Evolutionary conservation across 768 basidiomycete genomes (phyloP).

Genomic region (Hemileccinum impolitum): DNA sequence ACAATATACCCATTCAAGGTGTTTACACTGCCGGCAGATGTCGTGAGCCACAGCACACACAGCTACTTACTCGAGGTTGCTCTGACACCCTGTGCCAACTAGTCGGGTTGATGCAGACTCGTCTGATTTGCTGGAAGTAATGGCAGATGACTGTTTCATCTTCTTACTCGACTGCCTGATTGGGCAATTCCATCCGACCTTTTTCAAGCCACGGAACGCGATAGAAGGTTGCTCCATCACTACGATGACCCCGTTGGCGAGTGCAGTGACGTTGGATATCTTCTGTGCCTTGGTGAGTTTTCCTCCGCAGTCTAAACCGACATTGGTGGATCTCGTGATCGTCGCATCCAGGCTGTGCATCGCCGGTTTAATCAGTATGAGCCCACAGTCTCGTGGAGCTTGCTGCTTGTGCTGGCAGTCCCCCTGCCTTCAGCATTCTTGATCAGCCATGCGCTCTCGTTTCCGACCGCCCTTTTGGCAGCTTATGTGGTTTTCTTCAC

Average conservation of each 20-base stretch:
- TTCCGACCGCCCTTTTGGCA: constrained; percentile 3
- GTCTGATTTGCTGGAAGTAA: too few species aligned
- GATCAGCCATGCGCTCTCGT: constrained; percentile 6
- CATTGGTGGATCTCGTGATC: background rate
- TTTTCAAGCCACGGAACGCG: background rate
- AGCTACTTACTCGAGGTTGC: too few species aligned
- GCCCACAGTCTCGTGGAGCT: constrained; percentile 13
- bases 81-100: too few species aligned
- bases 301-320: background rate
- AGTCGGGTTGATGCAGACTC: too few species aligned
- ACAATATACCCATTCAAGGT: background rate
- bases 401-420: constrained; percentile 9
- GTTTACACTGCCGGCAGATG: too few species aligned
- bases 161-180: constrained; percentile 10
- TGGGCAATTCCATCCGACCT: background rate
- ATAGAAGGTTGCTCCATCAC: too few species aligned
- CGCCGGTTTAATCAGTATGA: constrained; percentile 17
- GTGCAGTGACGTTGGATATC: constrained; percentile 11
- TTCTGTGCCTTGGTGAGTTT: constrained; percentile 18
- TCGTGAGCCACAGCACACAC: too few species aligned
- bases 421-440: constrained; percentile 15
- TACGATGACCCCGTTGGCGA: constrained; percentile 3
- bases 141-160: too few species aligned
- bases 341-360: constrained; percentile 9
- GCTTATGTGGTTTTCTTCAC: constrained; percentile 18